Evolutionary conservation across 2,329 filamentous ascomycete genomes (phyloP), one percentile per base, ranked within the genome.

Genomic region (Sordariomycetes sp.): DNA sequence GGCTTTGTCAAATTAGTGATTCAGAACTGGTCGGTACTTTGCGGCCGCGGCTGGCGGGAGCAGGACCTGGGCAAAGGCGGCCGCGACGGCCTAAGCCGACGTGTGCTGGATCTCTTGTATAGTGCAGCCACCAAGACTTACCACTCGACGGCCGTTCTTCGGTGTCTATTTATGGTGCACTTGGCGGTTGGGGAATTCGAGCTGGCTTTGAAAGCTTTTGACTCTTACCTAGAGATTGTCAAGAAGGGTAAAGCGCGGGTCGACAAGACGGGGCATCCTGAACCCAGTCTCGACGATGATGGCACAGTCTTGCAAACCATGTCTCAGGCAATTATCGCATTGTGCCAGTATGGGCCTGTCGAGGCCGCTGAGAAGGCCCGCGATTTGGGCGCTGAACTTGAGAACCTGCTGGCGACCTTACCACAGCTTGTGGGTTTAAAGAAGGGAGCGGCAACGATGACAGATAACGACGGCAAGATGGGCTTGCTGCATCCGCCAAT

Each of bases 101-200:
- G 79, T 33, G 78, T 93, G 21, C 71, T 98, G 26, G 88, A 92
- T 55, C 84, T 87, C 19, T 68, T 98, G 6, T 98, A 96, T 57
- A 82, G 82, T 25, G 86, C 88, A 16, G 86, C 90, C 7, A 86
- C 83, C 8, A 94, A 92, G 57, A 94, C 88, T 0, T 98, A 92
- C 50, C 92, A 98, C 58, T 98, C 92, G 2, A 94, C 90, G 2
- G 67, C 86, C 8, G 84, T 96, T 41, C 64, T 98, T 20, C 74
- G 90, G 38, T 76, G 88, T 47, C 68, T 98, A 1, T 96, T 96
- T 52, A 81, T 78, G 9, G 82, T 94, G 3, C 92, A 98, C 54
- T 68, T 90, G 14, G 75, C 86, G 3, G 68, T 95, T 14, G 86
- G 87, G 8, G 90, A 98, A 46, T 96, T 95, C 44, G 86, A 94